Evolutionary conservation across 768 basidiomycete genomes (phyloP).

Genomic region (Pisolithus albus): DNA sequence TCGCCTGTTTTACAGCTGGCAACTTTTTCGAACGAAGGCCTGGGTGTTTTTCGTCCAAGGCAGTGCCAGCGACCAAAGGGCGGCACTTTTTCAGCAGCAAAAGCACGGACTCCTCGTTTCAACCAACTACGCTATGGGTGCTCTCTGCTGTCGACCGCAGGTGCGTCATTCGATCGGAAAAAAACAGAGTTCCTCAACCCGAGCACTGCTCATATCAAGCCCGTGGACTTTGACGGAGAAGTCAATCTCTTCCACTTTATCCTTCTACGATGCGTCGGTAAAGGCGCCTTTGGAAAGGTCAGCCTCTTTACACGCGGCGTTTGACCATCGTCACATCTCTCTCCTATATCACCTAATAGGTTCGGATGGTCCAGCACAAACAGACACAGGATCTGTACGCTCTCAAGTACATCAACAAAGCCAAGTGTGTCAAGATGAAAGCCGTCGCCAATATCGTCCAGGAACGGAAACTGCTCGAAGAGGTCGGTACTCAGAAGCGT

Average conservation of each 20-base stretch:
- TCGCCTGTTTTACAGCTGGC: background rate
- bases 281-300: conserved; percentile 98
- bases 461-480: conserved; percentile 89
- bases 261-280: conserved; percentile 92
- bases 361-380: conserved; percentile 98
- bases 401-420: conserved; percentile 98
- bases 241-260: conserved; percentile 97
- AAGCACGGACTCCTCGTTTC: too few species aligned
- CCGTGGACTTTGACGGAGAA: conserved; percentile 92
- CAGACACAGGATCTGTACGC: conserved; percentile 95
- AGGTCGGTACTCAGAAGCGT: conserved; percentile 44
- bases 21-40: background rate
- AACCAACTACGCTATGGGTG: conserved; percentile 47
- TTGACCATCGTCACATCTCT: conserved; percentile 4
- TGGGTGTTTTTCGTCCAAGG: background rate
- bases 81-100: too few species aligned
- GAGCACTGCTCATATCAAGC: conserved; percentile 37
- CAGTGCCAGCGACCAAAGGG: background rate
- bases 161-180: conserved; percentile 32
- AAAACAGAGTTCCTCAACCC: background rate
- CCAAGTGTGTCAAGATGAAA: conserved; percentile 97
- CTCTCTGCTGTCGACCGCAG: conserved; percentile 77
- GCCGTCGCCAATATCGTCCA: conserved; percentile 97
- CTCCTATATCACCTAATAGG: conserved; percentile 51
- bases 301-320: conserved; percentile 4